Evolutionary conservation across 495 filamentous ascomycete genomes (phyloP), one percentile per base, ranked within the genome.

Genomic region (Lasiosphaeria ovina): DNA sequence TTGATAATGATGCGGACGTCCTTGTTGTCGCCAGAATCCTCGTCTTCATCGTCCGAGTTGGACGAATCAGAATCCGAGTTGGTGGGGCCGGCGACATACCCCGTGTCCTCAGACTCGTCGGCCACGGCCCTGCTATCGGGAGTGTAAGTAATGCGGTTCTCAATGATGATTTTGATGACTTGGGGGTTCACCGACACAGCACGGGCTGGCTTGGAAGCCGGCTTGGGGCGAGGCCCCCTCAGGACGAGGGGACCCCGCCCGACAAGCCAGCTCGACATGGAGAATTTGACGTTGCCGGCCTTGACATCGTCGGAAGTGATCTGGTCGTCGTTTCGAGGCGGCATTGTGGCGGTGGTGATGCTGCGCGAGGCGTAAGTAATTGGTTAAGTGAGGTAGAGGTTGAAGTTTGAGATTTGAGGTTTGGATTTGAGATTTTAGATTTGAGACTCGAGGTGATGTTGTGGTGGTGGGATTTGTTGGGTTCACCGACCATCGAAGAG

Each of bases 211-310:
- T 24, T 24, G 24, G 24, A 2, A 24, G 24, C 24, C 24, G 24
- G 24, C 24, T 24, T 14, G n/a, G n/a, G 40, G 40, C n/a, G 40
- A 45, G 53, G 45, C 45, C 35, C 35, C 33, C 51, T 61, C 34
- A 32, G 31, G 7, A 61, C 12, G 14, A 61, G 31, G 16, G 47
- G 53, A 14, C 38, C 34, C 0, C 54, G 42, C 11, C 44, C 54
- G 11, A 40, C 40, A 14, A 61, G 59, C 44, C 59, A 57, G 17
- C 45, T 61, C 1, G 54, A 57, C 32, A 61, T 36, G 6, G 59
- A 61, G 53, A 61, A 24, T 17, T 55, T 36, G 45, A 57, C 44
- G 3, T 57, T 56, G 2, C 35, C 54, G 35, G 55, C 33, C 10
- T 40, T 51, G 44, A 56, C 14, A 6, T 57, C 12, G 31, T 51